These are phyloP conservation scores for Tetrapisispora phaffii DNA, from an alignment of 805 yeast genomes.

Conservation along the genomic window DNA sequence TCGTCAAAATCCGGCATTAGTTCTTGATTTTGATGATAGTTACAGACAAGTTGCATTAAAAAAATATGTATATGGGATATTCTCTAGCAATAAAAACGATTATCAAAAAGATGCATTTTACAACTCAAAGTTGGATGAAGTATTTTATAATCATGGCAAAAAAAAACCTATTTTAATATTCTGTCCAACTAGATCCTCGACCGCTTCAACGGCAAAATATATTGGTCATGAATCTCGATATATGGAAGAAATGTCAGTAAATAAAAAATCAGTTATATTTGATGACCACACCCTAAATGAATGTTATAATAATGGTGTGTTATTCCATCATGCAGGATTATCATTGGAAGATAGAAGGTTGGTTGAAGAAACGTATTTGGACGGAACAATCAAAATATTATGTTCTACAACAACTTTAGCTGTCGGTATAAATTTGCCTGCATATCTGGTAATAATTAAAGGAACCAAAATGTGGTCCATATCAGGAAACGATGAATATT, in stretches of 20 bases:
- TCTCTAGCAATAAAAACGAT: slow-evolving; percentile 32
- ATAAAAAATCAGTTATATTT: background rate
- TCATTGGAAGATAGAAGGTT: slow-evolving; percentile 36
- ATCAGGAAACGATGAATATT: slow-evolving; percentile 41
- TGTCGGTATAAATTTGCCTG: slow-evolving; percentile 53
- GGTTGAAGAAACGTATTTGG: slow-evolving; percentile 38
- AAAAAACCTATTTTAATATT: slow-evolving; percentile 40
- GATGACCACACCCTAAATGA: slow-evolving; percentile 8
- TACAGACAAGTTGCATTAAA: slow-evolving; percentile 38
- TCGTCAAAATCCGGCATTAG: slow-evolving; percentile 23
- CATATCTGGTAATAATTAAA: slow-evolving; percentile 49
- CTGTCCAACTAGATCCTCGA: slow-evolving; percentile 44
- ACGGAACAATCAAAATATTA: slow-evolving; percentile 35
- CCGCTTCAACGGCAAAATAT: slow-evolving; percentile 38
- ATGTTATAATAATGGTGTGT: slow-evolving; percentile 32
- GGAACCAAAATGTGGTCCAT: slow-evolving; percentile 52
- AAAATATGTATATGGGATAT: slow-evolving; percentile 37
- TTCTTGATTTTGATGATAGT: slow-evolving; percentile 37
- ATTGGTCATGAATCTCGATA: slow-evolving; percentile 11
- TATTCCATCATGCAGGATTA: slow-evolving; percentile 53
- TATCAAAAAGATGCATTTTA: slow-evolving; percentile 40
- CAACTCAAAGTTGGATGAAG: slow-evolving; percentile 34
- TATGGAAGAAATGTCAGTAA: background rate
- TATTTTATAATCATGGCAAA: slow-evolving; percentile 32
- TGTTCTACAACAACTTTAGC: slow-evolving; percentile 55